phyloP scores from a whole-genome alignment of 2,329 filamentous ascomycete genomes.

The Zasmidium cellare region DNA sequence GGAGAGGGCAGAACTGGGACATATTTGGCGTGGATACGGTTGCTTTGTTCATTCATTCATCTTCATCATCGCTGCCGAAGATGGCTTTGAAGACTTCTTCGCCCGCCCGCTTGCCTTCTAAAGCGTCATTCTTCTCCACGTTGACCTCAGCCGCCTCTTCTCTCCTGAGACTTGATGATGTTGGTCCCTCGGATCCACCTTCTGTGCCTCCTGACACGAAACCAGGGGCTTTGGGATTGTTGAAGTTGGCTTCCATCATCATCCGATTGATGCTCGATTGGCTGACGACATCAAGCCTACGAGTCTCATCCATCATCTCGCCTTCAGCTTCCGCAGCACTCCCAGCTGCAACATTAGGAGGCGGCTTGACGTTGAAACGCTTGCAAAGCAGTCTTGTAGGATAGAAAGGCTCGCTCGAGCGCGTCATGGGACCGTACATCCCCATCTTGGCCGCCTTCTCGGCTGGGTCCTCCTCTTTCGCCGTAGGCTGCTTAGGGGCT shows the following conservation, averaged over 20 bases:
- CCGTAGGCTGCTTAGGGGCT: conserved; percentile 32
- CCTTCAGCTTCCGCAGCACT: conserved; percentile 27
- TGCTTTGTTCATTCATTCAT: conserved; percentile 17
- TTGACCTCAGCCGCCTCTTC: conserved; percentile 53
- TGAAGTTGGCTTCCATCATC: conserved; percentile 47
- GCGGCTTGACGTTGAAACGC: conserved; percentile 82
- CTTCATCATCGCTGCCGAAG: conserved; percentile 72
- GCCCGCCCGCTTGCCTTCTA: conserved; percentile 72
- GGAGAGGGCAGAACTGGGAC: background rate
- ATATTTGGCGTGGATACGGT: too few species aligned
- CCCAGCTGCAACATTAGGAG: conserved; percentile 57
- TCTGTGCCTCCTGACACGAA: conserved; percentile 18
- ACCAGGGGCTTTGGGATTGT: conserved; percentile 24
- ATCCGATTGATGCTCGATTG: conserved; percentile 58
- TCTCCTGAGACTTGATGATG: background rate
- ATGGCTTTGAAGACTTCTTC: conserved; percentile 88
- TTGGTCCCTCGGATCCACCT: conserved; percentile 15
- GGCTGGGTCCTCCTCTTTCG: conserved; percentile 72
- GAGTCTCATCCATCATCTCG: conserved; percentile 47
- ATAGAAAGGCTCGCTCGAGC: conserved; percentile 69
- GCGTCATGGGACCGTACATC: conserved; percentile 90
- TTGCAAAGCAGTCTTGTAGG: conserved; percentile 89
- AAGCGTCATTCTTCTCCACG: conserved; percentile 72
- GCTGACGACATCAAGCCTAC: conserved; percentile 55
- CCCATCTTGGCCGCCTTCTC: conserved; percentile 84